A percentile compares a stretch with the other conserved stretches of the same genome.
These are phyloP conservation scores for Penicillium verrucosum DNA, from an alignment of 2,329 filamentous ascomycete genomes.

Conservation along the genomic window DNA sequence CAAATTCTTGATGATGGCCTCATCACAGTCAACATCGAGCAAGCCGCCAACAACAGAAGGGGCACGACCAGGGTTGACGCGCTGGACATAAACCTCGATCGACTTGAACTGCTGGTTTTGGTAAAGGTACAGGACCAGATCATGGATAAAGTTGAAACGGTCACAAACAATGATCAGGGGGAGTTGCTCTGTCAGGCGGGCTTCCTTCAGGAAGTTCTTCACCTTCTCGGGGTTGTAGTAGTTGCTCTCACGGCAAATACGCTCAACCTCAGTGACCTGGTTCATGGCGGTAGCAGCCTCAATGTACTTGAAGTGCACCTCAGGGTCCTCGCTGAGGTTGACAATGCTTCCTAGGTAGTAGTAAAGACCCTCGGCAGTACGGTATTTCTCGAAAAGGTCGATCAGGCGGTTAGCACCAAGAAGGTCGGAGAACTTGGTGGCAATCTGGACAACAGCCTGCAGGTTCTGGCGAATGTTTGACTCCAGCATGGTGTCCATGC, in stretches of 20 bases:
- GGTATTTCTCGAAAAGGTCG: constrained; percentile 95
- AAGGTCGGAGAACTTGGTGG: constrained; percentile 96
- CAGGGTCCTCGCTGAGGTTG: constrained; percentile 89
- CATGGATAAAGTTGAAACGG: constrained; percentile 98
- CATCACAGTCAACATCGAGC: constrained; percentile 95
- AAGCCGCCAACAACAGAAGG: constrained; percentile 91
- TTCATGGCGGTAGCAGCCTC: constrained; percentile 92
- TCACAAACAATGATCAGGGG: constrained; percentile 98
- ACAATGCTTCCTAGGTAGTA: constrained; percentile 98
- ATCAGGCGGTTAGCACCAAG: constrained; percentile 84
- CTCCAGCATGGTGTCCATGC: constrained; percentile 93
- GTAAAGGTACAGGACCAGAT: constrained; percentile 93
- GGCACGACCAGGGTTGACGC: constrained; percentile 86
- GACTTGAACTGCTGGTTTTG: constrained; percentile 99
- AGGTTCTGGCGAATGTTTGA: constrained; percentile 95
- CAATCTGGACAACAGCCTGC: constrained; percentile 89
- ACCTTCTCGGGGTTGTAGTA: constrained; percentile 90
- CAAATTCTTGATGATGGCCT: constrained; percentile 90
- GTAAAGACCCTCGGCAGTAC: constrained; percentile 93
- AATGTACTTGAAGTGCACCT: constrained; percentile 99
- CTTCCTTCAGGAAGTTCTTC: constrained; percentile 99
- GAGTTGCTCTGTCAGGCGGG: constrained; percentile 83
- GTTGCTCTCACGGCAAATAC: constrained; percentile 92
- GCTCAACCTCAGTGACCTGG: constrained; percentile 93
- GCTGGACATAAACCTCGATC: constrained; percentile 96